Evolutionary conservation across 768 basidiomycete species (phyloP).

Genomic region (Cystoderma amianthinum): DNA sequence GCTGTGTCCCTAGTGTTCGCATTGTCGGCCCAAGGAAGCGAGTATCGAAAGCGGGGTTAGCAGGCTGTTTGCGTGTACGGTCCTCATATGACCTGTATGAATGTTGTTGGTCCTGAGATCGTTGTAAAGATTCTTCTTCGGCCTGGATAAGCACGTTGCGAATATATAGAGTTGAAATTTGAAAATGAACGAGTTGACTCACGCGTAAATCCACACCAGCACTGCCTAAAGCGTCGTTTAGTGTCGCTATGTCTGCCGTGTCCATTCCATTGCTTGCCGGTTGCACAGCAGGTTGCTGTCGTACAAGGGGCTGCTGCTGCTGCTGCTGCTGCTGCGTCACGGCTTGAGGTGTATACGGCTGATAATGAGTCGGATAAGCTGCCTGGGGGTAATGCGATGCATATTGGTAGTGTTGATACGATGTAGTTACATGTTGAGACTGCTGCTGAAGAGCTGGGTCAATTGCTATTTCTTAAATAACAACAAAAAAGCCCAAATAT

Average conservation of each 20-base stretch:
- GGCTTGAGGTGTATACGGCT: conserved; percentile 27
- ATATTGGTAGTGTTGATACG: conserved; percentile 46
- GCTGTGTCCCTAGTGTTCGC: conserved; percentile 56
- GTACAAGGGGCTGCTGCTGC: conserved; percentile 11
- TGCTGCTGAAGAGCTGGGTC: conserved; percentile 67
- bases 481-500: too few relatives aligned
- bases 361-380: conserved; percentile 40
- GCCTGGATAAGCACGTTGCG: conserved; percentile 49
- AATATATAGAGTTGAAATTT: not conserved
- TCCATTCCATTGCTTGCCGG: conserved; percentile 34
- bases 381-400: conserved; percentile 37
- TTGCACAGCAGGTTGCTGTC: not conserved
- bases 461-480: conserved; percentile 64
- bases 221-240: conserved; percentile 82
- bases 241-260: conserved; percentile 65
- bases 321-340: conserved; percentile 21
- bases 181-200: conserved; percentile 13
- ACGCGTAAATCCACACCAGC: conserved; percentile 85
- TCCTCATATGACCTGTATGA: conserved; percentile 68
- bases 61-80: conserved; percentile 71
- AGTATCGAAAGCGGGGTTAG: conserved; percentile 63
- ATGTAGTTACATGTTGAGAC: conserved; percentile 33
- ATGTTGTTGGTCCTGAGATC: conserved; percentile 54
- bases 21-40: conserved; percentile 60
- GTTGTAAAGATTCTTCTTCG: conserved; percentile 77